Percentiles rank a stretch among this genome's conserved stretches.
Evolutionary conservation across 225 moss, liverwort and hornwort species (phyloP).

Genomic region (Marchantia polymorpha): DNA sequence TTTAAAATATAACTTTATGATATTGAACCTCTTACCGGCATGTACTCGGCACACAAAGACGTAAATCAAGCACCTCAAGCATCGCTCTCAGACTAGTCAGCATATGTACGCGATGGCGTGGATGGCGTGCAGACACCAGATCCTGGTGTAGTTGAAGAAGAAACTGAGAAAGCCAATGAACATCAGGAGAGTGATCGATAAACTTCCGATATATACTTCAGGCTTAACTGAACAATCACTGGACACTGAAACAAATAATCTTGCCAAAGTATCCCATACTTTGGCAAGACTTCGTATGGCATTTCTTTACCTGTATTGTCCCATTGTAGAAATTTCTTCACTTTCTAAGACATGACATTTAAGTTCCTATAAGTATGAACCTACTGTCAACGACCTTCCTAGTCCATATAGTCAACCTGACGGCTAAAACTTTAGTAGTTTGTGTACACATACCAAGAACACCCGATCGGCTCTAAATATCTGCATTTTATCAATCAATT

Average conservation of each 20-base stretch:
- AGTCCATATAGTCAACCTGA: not conserved
- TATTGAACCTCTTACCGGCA: slow-evolving; percentile 59
- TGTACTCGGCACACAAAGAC: slow-evolving; percentile 74
- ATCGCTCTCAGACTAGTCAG: slow-evolving; percentile 68
- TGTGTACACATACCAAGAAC: slow-evolving; percentile 55
- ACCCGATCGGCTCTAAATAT: slow-evolving; percentile 92
- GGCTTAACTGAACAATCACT: not conserved
- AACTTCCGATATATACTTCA: not conserved
- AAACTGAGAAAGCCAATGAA: slow-evolving; percentile 43
- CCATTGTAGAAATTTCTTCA: too few relatives aligned
- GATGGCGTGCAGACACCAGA: slow-evolving; percentile 59
- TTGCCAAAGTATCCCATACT: too few relatives aligned
- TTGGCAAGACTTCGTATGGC: too few relatives aligned
- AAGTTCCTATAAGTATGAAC: not conserved
- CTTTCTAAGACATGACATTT: too few relatives aligned
- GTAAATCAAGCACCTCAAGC: slow-evolving; percentile 64
- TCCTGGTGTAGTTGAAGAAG: slow-evolving; percentile 82
- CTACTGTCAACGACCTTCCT: not conserved
- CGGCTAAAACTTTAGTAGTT: not conserved
- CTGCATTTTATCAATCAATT: slow-evolving; percentile 84
- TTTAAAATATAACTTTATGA: not conserved
- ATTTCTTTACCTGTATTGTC: too few relatives aligned
- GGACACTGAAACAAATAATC: not conserved
- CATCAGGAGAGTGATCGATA: not conserved
- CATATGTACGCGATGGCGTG: slow-evolving; percentile 78